phyloP scores from a whole-genome alignment of 2,329 filamentous ascomycete genomes.

The Fusarium fujikuroi region DNA sequence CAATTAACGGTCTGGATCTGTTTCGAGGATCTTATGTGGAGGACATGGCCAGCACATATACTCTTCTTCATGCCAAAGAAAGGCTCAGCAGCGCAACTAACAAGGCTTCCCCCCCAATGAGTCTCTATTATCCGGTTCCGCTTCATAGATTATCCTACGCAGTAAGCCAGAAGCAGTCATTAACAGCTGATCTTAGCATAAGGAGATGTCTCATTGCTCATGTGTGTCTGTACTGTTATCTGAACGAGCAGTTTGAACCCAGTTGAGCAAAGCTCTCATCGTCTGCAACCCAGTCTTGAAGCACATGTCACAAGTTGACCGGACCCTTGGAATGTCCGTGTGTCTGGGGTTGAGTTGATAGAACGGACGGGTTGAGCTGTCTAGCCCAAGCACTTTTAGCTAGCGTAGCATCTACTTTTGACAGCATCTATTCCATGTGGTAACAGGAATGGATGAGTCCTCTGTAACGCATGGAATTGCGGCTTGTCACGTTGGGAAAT shows the following conservation, averaged over 20 bases:
- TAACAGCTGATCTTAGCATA: constrained; percentile 36
- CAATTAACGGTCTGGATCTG: constrained; percentile 3
- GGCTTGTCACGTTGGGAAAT: neutral
- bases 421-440: constrained; percentile 7
- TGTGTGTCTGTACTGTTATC: neutral
- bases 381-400: neutral
- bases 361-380: constrained; percentile 7
- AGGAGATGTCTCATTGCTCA: constrained; percentile 6
- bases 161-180: constrained; percentile 23
- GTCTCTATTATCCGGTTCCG: constrained; percentile 17
- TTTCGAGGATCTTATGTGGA: constrained; percentile 13
- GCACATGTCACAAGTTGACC: constrained; percentile 6
- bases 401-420: constrained; percentile 9
- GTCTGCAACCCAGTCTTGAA: neutral
- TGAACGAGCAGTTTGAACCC: neutral
- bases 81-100: constrained; percentile 23
- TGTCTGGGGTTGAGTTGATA: constrained; percentile 23
- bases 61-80: constrained; percentile 4
- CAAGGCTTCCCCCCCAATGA: neutral
- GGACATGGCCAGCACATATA: constrained; percentile 19
- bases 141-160: constrained; percentile 11
- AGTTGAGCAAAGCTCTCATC: neutral
- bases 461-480: neutral
- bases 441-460: constrained; percentile 1
- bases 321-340: constrained; percentile 16